Conservation (phyloP, 371 early-diverging fungal species). For the Mortierella sp. region DNA sequence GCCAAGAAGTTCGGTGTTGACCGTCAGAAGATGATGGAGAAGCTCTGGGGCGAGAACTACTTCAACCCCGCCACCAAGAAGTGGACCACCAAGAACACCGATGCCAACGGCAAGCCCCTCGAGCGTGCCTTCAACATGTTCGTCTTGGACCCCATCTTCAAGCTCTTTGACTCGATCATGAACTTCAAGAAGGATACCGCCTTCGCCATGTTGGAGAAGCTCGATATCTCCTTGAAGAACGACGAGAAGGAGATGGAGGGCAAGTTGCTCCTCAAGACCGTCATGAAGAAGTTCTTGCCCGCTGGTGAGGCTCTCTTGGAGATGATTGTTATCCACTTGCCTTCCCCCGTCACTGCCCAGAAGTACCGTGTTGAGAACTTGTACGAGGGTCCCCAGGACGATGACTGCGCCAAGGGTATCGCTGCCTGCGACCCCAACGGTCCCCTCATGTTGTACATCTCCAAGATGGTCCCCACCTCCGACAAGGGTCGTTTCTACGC, state of each 20-base stretch:
- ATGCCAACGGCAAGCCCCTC: slow-evolving; percentile 84
- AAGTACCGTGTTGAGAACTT: slow-evolving; percentile 94
- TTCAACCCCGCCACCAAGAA: slow-evolving; percentile 98
- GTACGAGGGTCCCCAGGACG: slow-evolving; percentile 99
- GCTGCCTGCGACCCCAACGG: slow-evolving; percentile 92
- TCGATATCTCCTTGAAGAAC: slow-evolving; percentile 84
- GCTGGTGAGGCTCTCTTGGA: slow-evolving; percentile 99
- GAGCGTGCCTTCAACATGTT: slow-evolving; percentile 99
- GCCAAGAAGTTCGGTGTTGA: slow-evolving; percentile 98
- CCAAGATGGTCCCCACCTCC: slow-evolving; percentile 99
- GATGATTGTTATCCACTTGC: slow-evolving; percentile 99
- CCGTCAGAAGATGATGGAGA: slow-evolving; percentile 93
- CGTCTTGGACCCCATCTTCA: slow-evolving; percentile 99
- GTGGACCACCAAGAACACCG: slow-evolving; percentile 88
- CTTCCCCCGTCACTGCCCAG: slow-evolving; percentile 97
- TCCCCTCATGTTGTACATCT: slow-evolving; percentile 99
- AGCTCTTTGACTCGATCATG: slow-evolving; percentile 96
- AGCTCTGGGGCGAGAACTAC: slow-evolving; percentile 98
- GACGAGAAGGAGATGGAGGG: slow-evolving; percentile 95
- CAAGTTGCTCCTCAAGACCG: slow-evolving; percentile 96
- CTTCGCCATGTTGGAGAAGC: slow-evolving; percentile 88
- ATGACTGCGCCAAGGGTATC: slow-evolving; percentile 95
- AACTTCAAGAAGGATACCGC: slow-evolving; percentile 95
- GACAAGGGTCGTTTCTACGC: slow-evolving; percentile 99
- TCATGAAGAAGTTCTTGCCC: slow-evolving; percentile 99